phyloP scores from a whole-genome alignment of 176 grass and related monocot genomes.

The Oropetium thomaeum region DNA sequence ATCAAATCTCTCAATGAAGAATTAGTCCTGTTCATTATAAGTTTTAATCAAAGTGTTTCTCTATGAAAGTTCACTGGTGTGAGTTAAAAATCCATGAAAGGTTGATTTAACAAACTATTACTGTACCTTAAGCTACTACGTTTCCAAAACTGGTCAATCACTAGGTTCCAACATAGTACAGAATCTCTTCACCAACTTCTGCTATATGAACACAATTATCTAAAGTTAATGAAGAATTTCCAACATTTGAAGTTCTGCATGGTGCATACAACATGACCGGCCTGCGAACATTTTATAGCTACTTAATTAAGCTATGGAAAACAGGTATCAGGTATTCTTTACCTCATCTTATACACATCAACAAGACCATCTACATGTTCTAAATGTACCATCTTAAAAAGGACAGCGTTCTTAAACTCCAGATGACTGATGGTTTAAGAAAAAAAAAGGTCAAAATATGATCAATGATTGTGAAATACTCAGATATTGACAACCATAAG shows the following conservation, averaged over 20 bases:
- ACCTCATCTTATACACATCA: background rate
- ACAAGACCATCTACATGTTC: conserved; percentile 29
- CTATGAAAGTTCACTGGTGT: conserved; percentile 1
- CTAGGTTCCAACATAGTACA: conserved; percentile 7
- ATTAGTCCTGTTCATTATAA: background rate
- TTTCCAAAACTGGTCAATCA: conserved; percentile 16
- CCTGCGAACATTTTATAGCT: background rate
- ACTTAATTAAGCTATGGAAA: conserved; percentile 17
- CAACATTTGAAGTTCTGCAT: conserved; percentile 18
- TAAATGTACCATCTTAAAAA: conserved; percentile 12
- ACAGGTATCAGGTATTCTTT: conserved; percentile 21
- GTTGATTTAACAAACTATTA: background rate
- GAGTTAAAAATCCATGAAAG: conserved; percentile 3
- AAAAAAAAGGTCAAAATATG: conserved; percentile 4
- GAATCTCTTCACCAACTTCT: conserved; percentile 26
- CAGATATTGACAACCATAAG: background rate
- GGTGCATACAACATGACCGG: conserved; percentile 27
- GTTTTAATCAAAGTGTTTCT: conserved; percentile 1
- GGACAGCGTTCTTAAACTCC: conserved; percentile 4
- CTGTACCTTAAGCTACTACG: conserved; percentile 8
- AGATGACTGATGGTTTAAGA: conserved; percentile 5
- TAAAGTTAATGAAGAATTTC: background rate
- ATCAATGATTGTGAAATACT: background rate
- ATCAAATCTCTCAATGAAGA: conserved; percentile 2
- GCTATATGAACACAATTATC: conserved; percentile 15